These are phyloP conservation scores for Lachnellula hyalina DNA, from an alignment of 2,329 filamentous ascomycete genomes.

Conservation along the genomic window DNA sequence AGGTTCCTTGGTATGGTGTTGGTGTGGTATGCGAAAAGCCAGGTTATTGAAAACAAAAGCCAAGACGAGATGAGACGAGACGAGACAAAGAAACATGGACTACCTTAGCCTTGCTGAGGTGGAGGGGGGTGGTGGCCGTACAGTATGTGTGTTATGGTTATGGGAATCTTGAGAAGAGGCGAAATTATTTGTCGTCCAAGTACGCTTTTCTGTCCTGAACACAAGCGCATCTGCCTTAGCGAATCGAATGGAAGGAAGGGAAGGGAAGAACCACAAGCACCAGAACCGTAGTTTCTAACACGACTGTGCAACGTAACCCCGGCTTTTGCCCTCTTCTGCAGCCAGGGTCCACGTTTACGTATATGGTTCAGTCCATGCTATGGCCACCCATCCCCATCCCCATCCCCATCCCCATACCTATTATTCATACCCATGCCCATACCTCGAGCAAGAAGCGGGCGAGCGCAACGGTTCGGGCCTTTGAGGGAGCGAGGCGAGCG, in stretches of 20 bases:
- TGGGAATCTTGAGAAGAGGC: background rate
- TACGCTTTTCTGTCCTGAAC: background rate
- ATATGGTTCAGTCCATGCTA: too few species aligned
- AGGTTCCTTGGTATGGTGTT: background rate
- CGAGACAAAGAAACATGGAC: background rate
- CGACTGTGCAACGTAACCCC: background rate
- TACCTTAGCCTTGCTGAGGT: background rate
- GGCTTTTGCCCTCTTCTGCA: background rate
- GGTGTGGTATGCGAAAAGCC: background rate
- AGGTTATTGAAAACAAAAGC: background rate
- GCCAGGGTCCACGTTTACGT: background rate
- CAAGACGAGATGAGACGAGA: background rate
- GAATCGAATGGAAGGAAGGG: background rate
- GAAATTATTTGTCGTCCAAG: background rate
- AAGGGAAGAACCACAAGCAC: background rate
- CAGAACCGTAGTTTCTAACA: background rate
- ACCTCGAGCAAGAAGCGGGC: background rate
- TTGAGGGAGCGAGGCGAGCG: background rate
- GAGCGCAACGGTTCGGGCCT: slow-evolving; percentile 4
- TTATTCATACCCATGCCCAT: background rate
- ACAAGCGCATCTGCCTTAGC: background rate
- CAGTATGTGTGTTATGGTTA: background rate
- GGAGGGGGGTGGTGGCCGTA: background rate
- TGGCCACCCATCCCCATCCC: background rate
- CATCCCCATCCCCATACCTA: background rate